Base-by-base conservation (phyloP, 495 filamentous ascomycete species). In the Neurospora sp. region DNA sequence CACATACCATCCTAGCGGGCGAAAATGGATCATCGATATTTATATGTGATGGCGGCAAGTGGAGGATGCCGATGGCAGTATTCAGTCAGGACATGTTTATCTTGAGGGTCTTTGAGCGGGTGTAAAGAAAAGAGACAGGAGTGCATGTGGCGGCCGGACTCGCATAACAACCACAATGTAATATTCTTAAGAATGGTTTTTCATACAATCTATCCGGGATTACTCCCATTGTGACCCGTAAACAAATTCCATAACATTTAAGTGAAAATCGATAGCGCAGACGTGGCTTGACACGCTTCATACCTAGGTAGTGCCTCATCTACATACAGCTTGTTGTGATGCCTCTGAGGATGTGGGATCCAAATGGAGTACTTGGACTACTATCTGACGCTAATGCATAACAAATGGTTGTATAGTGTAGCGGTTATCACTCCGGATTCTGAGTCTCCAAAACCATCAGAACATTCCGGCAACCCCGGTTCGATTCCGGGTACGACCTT, bases 401-500 rank as follows among this genome's bases (percentile, higher is more conserved):
- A 18, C 53, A 10, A 35, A 65, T 37, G 53, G 53, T 65, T 65
- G 53, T 65, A 65, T 65, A 65, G 53, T 65, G 53, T 65, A 65
- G 53, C 53, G 53, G 53, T 65, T 65, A 65, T 65, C 53, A 65
- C 53, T 65, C 53, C 53, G 53, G 53, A 61, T 61, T 61, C 53
- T 61, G 53, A 61, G 5, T 61, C 12, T 61, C 46, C 12, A 20
- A 48, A n/a, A 20, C n/a, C 10, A 22, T 61, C 53, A 61, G 53
- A 61, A 61, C 22, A 40, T 77, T 78, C 75, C 72, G 77, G 77
- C 31, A 73, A 79, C 77, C 77, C 77, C 76, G 76, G 76, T 79
- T 79, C 76, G 77, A 79, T 76, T 78, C 77, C 76, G 77, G 77
- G 77, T 78, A 79, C 74, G 77, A 78, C 77, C 77, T 79, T 71